Evolutionary conservation across 805 yeast genomes (phyloP).

Genomic region (Starmerella apis): DNA sequence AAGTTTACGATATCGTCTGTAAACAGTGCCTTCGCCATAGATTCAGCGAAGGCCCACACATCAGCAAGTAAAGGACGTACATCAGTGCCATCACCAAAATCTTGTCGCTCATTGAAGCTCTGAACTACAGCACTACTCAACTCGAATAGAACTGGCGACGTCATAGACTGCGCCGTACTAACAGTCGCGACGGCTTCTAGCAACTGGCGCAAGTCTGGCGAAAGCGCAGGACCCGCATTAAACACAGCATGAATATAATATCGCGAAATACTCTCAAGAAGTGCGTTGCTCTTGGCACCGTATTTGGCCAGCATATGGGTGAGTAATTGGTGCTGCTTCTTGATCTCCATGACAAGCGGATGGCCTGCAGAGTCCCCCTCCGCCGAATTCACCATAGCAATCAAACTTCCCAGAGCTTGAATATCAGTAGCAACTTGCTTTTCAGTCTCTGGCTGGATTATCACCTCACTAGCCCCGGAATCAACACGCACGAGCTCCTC

Average conservation of each 20-base stretch:
- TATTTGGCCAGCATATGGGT: constrained; percentile 6
- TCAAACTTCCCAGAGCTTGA: constrained; percentile 49
- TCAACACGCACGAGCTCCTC: constrained; percentile 33
- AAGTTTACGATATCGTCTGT: constrained; percentile 26
- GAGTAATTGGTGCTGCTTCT: constrained; percentile 14
- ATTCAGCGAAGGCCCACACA: constrained; percentile 76
- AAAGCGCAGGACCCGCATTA: constrained; percentile 17
- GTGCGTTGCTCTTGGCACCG: constrained; percentile 8
- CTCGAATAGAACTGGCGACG: constrained; percentile 17
- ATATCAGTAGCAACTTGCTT: constrained; percentile 27
- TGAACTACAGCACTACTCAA: constrained; percentile 21
- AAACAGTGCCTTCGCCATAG: constrained; percentile 64
- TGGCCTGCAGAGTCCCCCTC: constrained; percentile 20
- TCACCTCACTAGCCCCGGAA: neutral
- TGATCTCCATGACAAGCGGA: constrained; percentile 29
- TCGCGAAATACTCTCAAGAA: constrained; percentile 17
- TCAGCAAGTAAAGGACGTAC: constrained; percentile 47
- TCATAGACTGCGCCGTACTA: constrained; percentile 1
- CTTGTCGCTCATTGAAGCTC: constrained; percentile 16
- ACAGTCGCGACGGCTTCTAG: constrained; percentile 6
- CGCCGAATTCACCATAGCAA: constrained; percentile 55
- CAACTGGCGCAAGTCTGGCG: constrained; percentile 8
- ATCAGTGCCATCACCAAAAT: constrained; percentile 3
- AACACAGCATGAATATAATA: constrained; percentile 20
- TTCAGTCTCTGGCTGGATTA: neutral